These are phyloP conservation scores for Hypoxylon sp. DNA, from an alignment of 2,329 filamentous ascomycete genomes.

Conservation along the genomic window DNA sequence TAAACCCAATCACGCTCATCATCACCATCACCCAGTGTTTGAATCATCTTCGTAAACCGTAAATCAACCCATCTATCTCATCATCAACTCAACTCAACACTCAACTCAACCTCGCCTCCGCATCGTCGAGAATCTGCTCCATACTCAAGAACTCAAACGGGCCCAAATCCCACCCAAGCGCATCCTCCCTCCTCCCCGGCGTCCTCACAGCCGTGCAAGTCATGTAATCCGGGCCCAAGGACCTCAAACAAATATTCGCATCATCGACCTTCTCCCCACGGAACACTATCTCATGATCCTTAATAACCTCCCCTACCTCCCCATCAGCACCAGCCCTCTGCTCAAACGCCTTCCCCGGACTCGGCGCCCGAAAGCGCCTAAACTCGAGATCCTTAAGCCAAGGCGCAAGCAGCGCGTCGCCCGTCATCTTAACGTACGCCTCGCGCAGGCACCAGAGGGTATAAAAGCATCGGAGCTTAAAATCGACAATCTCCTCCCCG, in stretches of 20 bases:
- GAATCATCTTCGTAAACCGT: background rate
- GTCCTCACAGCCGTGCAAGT: constrained; percentile 67
- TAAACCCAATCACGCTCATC: background rate
- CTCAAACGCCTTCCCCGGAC: constrained; percentile 48
- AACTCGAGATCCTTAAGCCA: constrained; percentile 83
- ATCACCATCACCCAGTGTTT: background rate
- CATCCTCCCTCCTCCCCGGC: constrained; percentile 56
- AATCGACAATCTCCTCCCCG: constrained; percentile 65
- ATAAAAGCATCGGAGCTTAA: constrained; percentile 79
- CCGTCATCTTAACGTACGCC: constrained; percentile 86
- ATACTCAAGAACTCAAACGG: constrained; percentile 62
- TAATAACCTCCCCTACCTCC: constrained; percentile 57
- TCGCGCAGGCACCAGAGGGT: constrained; percentile 85
- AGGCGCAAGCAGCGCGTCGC: constrained; percentile 79
- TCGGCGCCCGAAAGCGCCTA: constrained; percentile 71
- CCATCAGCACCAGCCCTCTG: constrained; percentile 49
- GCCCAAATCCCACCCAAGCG: constrained; percentile 58
- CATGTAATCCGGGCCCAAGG: constrained; percentile 68
- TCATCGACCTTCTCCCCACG: constrained; percentile 58
- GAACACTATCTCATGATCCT: constrained; percentile 59
- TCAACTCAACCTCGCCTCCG: constrained; percentile 53
- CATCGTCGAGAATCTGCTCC: constrained; percentile 63
- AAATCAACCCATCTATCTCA: constrained; percentile 7
- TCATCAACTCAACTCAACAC: constrained; percentile 5
- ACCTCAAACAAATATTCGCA: constrained; percentile 61